These are phyloP conservation scores for Lactarius akahatsu DNA, from an alignment of 768 basidiomycete species.

Conservation along the genomic window DNA sequence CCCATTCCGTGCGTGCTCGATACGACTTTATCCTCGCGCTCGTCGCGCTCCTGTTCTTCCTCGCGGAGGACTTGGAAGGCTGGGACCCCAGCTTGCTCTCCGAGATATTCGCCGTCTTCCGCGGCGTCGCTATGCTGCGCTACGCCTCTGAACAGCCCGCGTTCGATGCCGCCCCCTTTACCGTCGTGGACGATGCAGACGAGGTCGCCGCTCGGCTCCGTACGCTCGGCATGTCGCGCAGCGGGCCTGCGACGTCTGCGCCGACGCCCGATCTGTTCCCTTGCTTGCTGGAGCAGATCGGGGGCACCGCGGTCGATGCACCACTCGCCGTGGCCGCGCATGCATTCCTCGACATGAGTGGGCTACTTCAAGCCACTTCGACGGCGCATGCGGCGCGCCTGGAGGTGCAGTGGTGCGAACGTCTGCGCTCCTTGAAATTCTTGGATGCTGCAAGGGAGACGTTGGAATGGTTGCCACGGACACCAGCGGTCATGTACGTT, in stretches of 20 bases:
- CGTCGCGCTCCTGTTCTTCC: conserved; percentile 67
- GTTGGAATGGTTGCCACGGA: conserved; percentile 75
- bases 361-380: conserved; percentile 65
- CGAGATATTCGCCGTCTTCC: conserved; percentile 76
- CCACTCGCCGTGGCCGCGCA: conserved; percentile 63
- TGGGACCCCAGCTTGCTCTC: conserved; percentile 67
- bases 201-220: conserved; percentile 63
- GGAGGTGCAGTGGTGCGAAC: conserved; percentile 74
- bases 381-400: conserved; percentile 63
- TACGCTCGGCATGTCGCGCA: conserved; percentile 67
- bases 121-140: conserved; percentile 73
- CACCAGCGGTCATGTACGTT: conserved; percentile 74
- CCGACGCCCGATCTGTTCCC: conserved; percentile 60
- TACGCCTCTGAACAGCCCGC: conserved; percentile 59
- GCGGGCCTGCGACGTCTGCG: conserved; percentile 10
- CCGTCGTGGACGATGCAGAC: conserved; percentile 41
- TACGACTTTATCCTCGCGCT: conserved; percentile 72
- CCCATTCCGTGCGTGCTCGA: conserved; percentile 63
- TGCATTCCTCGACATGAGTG: conserved; percentile 64
- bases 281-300: conserved; percentile 55
- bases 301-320: conserved; percentile 37
- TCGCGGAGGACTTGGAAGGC: conserved; percentile 57
- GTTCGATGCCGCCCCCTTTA: conserved; percentile 38
- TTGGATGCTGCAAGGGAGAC: conserved; percentile 59
- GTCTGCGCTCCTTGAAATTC: conserved; percentile 63